These are phyloP conservation scores for Saccharomyces pastorianus DNA, from an alignment of 1,139 yeast genomes.

Conservation along the genomic window DNA sequence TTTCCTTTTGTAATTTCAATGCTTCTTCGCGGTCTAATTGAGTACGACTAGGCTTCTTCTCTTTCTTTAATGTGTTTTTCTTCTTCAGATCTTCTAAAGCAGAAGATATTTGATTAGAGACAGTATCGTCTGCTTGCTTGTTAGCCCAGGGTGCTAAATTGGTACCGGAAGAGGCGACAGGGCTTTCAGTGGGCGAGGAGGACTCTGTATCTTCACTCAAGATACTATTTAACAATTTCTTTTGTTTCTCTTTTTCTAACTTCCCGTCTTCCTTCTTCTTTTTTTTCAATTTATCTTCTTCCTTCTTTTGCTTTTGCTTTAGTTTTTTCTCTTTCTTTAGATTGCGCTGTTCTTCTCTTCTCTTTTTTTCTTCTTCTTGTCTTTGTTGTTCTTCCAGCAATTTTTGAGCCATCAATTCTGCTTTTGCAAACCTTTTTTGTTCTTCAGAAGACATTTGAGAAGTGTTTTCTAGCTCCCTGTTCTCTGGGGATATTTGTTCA, in stretches of 20 bases:
- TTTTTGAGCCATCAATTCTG: constrained; percentile 21
- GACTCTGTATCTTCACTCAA: background rate
- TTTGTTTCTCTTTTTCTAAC: constrained; percentile 1
- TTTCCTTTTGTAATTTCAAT: constrained; percentile 18
- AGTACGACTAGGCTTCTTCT: constrained; percentile 14
- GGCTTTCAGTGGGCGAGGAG: constrained; percentile 2
- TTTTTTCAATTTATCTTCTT: constrained; percentile 9
- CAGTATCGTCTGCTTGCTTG: constrained; percentile 27
- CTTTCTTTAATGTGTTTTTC: constrained; percentile 18
- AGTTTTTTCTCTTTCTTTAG: constrained; percentile 8
- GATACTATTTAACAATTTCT: background rate
- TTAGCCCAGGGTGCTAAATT: constrained; percentile 40
- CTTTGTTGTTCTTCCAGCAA: constrained; percentile 19
- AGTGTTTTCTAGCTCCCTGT: background rate
- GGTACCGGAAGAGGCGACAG: constrained; percentile 8
- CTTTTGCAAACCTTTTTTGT: constrained; percentile 12
- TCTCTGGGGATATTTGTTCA: too few species aligned
- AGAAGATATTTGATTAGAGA: constrained; percentile 11
- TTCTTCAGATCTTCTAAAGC: constrained; percentile 17
- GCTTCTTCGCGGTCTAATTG: constrained; percentile 16
- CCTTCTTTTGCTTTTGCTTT: constrained; percentile 13
- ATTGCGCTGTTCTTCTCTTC: constrained; percentile 14
- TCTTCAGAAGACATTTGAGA: constrained; percentile 4
- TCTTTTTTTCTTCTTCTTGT: constrained; percentile 13
- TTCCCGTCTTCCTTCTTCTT: constrained; percentile 2